These are phyloP conservation scores for Magnusiomyces fungicola DNA, from an alignment of 1,139 yeast genomes.

Conservation along the genomic window DNA sequence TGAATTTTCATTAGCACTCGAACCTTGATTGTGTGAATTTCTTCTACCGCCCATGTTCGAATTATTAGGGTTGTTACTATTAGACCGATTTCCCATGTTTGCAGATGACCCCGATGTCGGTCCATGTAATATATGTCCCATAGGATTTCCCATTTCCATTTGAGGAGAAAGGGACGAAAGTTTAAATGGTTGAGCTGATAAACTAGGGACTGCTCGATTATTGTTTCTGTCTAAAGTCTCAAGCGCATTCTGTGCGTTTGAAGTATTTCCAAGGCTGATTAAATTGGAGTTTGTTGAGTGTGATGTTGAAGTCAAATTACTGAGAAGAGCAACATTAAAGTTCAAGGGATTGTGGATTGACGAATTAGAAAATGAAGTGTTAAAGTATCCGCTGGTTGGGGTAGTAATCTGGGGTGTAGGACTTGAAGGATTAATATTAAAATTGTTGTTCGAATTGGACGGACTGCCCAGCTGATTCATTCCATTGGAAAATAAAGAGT, in stretches of 20 bases:
- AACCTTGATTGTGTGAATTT: no score
- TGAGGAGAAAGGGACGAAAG: not conserved
- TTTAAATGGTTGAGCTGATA: not conserved
- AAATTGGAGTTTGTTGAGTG: not conserved
- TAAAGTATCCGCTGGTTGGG: not conserved
- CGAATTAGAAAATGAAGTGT: not conserved
- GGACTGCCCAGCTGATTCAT: constrained; percentile 21
- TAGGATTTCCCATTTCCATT: not conserved
- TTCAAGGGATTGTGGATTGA: constrained; percentile 2
- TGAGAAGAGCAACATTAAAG: constrained; percentile 3
- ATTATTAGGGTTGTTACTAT: no score
- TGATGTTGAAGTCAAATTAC: not conserved
- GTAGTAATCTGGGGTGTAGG: constrained; percentile 3
- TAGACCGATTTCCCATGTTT: no score
- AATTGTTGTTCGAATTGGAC: not conserved
- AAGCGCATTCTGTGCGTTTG: no score
- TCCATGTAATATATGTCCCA: not conserved
- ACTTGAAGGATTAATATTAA: not conserved
- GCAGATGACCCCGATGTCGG: no score
- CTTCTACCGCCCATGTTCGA: no score
- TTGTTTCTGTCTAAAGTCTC: no score
- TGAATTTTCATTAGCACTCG: no score
- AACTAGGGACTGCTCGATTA: not conserved
- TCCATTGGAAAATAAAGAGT: constrained; percentile 25
- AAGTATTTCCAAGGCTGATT: not conserved